Base-by-base conservation (phyloP, 2,329 filamentous ascomycete genomes). In the Fusarium austroafricanum region DNA sequence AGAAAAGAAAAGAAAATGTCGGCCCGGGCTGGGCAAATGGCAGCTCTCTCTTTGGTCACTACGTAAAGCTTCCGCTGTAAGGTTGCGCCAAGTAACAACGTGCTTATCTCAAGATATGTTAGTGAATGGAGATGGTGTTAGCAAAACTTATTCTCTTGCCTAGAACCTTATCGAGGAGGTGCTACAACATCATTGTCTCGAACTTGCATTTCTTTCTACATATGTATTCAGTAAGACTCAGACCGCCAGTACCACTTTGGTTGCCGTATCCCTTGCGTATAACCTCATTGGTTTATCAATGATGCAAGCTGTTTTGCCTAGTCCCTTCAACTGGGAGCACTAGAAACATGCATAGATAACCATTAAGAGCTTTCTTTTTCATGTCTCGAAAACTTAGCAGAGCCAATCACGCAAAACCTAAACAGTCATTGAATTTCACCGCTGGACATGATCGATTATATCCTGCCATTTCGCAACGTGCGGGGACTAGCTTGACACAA, bases 391-490 rank as follows among this genome's bases (percentile, higher is more conserved):
- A 18, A 28, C 55, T 51, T 69, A 62, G 21, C 10, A 33, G 33
- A 42, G 3, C 65, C 61, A 68, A 69, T 69, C 52, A 58, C 9
- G 11, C 40, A 39, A 28, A 14, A 40, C 15, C 12, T 10, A 35
- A 20, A 23, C 26, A 55, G 37, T 28, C 68, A 54, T 39, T 37
- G 23, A 47, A 47, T 56, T 50, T 45, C 59, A 12, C 12, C 29
- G 29, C 29, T 31, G 29, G 18, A 33, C 15, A 42, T 35, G 31
- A 49, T 49, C 46, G 50, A 53, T 58, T 55, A 33, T 26, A 56
- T 61, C 60, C 65, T 70, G 68, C 56, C 61, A 69, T 73, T 45
- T 26, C 50, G 23, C 71, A 71, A 69, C 67, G 52, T 69, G 68
- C 71, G 68, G 61, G 64, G 58, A 68, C 64, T 56, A 39, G 20